Base-by-base conservation (phyloP, 2,329 filamentous ascomycete genomes). In the Penicillium sumatraense region DNA sequence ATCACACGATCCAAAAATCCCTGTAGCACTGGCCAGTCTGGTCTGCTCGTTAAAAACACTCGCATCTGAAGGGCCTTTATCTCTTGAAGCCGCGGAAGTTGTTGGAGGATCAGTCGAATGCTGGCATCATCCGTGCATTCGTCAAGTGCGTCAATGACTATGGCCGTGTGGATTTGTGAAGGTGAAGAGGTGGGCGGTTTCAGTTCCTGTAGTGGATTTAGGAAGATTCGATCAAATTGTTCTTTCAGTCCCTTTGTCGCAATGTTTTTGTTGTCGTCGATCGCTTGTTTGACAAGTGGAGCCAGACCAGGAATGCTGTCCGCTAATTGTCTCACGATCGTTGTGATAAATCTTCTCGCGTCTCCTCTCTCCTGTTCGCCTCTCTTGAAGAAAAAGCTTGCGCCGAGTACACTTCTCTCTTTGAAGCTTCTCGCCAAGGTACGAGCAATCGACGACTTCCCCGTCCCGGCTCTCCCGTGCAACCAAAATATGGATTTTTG, bases 91-190 rank as follows among this genome's bases (percentile, higher is more conserved):
- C 57, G 56, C 2, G 60, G 54, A 33, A 67, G 41, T 46, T 68
- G 55, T 35, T 57, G 44, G 35, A 71, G 53, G 29, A 71, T 54
- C 7, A 52, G 27, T 16, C 51, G 13, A 2, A 68, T 58, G 24
- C 64, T 51, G 20, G 58, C 16, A 35, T 62, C 53, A 20, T 48
- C 11, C 29, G 65, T 53, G 40, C 59, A 67, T 49, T 71, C 62
- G 51, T 73, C 65, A n/a, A 69, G 46, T 3, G 61, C 60, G 54
- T 67, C 64, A 18, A 66, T 62, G 21, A 72, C 63, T 21, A 63
- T 54, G 1, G 60, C 35, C n/a, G n/a, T n/a, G n/a, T n/a, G n/a
- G n/a, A 23, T 59, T 10, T 27, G 26, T 27, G 10, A 6, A 6
- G 6, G 10, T 10, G 6, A 10, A 10, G 26, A 27, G 26, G 26